These are phyloP conservation scores for Entophlyctis helioformis DNA, from an alignment of 192 early-diverging fungal genomes.

Conservation along the genomic window DNA sequence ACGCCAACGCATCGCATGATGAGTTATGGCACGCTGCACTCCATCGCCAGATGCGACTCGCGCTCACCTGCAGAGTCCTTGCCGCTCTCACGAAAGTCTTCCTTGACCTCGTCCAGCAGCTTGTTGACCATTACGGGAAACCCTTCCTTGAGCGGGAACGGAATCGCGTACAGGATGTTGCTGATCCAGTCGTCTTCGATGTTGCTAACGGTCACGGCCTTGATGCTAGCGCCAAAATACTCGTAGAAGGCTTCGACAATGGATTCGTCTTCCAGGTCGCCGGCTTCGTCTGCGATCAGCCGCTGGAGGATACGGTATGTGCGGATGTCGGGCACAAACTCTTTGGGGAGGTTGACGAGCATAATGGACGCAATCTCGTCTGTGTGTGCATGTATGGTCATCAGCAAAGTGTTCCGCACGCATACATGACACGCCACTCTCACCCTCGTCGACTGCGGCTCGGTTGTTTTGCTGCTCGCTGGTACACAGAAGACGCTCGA, in stretches of 20 bases:
- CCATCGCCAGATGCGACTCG: too few relatives aligned
- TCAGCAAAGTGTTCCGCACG: too few relatives aligned
- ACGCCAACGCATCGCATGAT: too few relatives aligned
- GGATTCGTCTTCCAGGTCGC: slow-evolving; percentile 1
- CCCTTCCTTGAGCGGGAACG: slow-evolving; percentile 13
- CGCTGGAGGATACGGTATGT: neutral
- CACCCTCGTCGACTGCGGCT: too few relatives aligned
- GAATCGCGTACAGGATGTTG: slow-evolving; percentile 27
- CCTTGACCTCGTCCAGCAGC: slow-evolving; percentile 30
- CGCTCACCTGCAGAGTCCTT: slow-evolving; percentile 32
- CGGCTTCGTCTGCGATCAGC: slow-evolving; percentile 3
- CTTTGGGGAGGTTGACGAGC: slow-evolving; percentile 7
- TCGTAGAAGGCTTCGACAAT: slow-evolving; percentile 39
- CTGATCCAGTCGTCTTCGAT: slow-evolving; percentile 17
- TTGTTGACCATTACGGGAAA: slow-evolving; percentile 16
- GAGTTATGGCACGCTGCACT: neutral
- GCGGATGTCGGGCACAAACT: slow-evolving; percentile 5
- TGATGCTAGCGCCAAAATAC: slow-evolving; percentile 37
- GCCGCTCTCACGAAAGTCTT: slow-evolving; percentile 35
- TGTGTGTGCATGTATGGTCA: too few relatives aligned
- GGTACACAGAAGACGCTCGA: too few relatives aligned
- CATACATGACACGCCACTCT: too few relatives aligned
- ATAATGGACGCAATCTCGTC: too few relatives aligned
- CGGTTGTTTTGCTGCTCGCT: too few relatives aligned
- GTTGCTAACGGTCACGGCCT: slow-evolving; percentile 24